These are phyloP conservation scores for Epichloe amarillans DNA, from an alignment of 2,329 filamentous ascomycete species.

Conservation along the genomic window DNA sequence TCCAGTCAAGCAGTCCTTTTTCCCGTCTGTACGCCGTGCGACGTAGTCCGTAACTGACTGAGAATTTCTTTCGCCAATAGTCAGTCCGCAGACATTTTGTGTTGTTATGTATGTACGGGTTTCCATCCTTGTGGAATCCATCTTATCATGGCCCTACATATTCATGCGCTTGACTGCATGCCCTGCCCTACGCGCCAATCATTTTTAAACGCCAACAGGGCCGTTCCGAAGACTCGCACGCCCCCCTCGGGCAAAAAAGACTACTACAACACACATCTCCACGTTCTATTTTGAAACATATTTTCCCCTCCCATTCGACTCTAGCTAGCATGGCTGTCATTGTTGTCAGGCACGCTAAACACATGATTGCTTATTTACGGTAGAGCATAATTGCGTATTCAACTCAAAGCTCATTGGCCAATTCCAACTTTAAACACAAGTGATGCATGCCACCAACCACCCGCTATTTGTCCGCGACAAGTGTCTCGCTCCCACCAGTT, in stretches of 20 bases:
- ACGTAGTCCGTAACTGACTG: too few species aligned
- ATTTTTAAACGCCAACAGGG: not conserved
- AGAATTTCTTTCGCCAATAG: too few species aligned
- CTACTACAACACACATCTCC: not conserved
- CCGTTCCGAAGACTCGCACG: not conserved
- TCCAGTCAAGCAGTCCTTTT: not conserved
- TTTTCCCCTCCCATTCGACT: not conserved
- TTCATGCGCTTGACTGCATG: not conserved
- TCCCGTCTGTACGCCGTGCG: too few species aligned
- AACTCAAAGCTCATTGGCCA: not conserved
- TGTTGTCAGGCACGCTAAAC: not conserved
- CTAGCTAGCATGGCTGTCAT: not conserved
- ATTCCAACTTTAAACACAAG: conserved; percentile 1
- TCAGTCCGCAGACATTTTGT: too few species aligned
- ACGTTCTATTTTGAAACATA: conserved; percentile 5
- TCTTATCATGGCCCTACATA: not conserved
- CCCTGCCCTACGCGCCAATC: not conserved
- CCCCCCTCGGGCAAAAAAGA: not conserved
- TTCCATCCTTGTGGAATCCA: too few species aligned
- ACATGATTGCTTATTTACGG: too few species aligned
- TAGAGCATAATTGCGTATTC: too few species aligned
- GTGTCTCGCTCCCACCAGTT: not conserved
- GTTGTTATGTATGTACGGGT: too few species aligned
- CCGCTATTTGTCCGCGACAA: not conserved
- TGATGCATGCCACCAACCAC: conserved; percentile 1